Evolutionary conservation across 371 early-diverging fungal species (phyloP).

Genomic region (Circinella minor): DNA sequence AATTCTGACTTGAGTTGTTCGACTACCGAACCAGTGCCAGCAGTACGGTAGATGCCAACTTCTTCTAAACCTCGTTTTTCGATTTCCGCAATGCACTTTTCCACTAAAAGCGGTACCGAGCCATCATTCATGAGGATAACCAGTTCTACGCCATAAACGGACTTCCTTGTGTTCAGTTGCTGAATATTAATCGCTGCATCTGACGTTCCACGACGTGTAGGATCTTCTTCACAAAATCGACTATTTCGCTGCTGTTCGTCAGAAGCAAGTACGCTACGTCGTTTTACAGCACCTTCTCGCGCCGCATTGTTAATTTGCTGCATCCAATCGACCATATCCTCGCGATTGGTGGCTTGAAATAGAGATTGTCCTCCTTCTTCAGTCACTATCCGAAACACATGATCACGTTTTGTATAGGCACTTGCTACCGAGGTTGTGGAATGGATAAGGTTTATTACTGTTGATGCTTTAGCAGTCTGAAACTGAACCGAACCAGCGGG

Average conservation of each 20-base stretch:
- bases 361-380: constrained; percentile 85
- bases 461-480: constrained; percentile 61
- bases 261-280: constrained; percentile 52
- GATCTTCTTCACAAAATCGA: constrained; percentile 1
- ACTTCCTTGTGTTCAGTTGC: constrained; percentile 17
- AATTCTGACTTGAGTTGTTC: constrained; percentile 64
- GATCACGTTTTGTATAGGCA: constrained; percentile 73
- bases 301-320: constrained; percentile 73
- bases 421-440: constrained; percentile 75
- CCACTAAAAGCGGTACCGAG: constrained; percentile 61
- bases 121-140: constrained; percentile 64
- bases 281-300: constrained; percentile 74
- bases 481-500: constrained; percentile 14
- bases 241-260: constrained; percentile 18
- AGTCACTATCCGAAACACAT: constrained; percentile 81
- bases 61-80: constrained; percentile 83
- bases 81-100: constrained; percentile 78
- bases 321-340: constrained; percentile 84
- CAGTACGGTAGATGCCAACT: constrained; percentile 83
- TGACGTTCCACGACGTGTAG: not conserved
- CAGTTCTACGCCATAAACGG: constrained; percentile 71
- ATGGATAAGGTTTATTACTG: constrained; percentile 83
- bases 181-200: not conserved
- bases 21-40: constrained; percentile 73
- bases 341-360: constrained; percentile 71